Conservation (phyloP, 2,329 filamentous ascomycete species). For the Fusarium sacchari region DNA sequence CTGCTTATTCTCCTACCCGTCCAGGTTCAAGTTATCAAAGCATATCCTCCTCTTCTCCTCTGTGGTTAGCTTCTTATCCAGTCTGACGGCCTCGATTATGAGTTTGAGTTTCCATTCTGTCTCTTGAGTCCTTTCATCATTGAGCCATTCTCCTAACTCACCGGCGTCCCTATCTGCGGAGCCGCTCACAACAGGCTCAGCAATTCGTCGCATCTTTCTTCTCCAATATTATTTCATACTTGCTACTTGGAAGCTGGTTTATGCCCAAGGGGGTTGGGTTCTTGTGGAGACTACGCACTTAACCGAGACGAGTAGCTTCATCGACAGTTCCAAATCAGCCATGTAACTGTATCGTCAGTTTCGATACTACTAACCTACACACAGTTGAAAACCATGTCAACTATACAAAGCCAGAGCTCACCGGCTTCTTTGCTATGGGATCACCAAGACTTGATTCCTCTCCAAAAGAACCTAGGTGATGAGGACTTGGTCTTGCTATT, state of each 20-base stretch:
- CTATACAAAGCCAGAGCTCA: constrained; percentile 19
- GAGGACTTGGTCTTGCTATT: constrained; percentile 69
- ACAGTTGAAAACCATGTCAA: constrained; percentile 37
- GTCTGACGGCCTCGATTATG: neutral
- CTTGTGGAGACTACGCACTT: constrained; percentile 25
- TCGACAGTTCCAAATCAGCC: constrained; percentile 19
- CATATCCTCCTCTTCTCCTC: neutral
- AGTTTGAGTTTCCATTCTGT: constrained; percentile 3
- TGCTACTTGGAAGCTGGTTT: constrained; percentile 6
- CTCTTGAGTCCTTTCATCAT: constrained; percentile 8
- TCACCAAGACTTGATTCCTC: constrained; percentile 57
- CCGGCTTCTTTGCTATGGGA: constrained; percentile 53
- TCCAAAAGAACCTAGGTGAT: constrained; percentile 57
- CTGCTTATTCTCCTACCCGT: constrained; percentile 8
- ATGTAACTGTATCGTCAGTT: constrained; percentile 35
- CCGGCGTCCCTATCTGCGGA: neutral
- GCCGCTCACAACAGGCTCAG: neutral
- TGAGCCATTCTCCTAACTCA: neutral
- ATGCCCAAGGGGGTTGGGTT: constrained; percentile 26
- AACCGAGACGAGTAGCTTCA: constrained; percentile 16
- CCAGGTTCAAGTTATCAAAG: constrained; percentile 3
- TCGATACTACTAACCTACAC: constrained; percentile 13
- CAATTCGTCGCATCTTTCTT: neutral
- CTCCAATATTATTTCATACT: constrained; percentile 2
- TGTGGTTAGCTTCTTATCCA: constrained; percentile 4